Percentiles rank a stretch among this genome's conserved stretches.
phyloP scores from a whole-genome alignment of 805 yeast genomes.

The Candida mattraensis region DNA sequence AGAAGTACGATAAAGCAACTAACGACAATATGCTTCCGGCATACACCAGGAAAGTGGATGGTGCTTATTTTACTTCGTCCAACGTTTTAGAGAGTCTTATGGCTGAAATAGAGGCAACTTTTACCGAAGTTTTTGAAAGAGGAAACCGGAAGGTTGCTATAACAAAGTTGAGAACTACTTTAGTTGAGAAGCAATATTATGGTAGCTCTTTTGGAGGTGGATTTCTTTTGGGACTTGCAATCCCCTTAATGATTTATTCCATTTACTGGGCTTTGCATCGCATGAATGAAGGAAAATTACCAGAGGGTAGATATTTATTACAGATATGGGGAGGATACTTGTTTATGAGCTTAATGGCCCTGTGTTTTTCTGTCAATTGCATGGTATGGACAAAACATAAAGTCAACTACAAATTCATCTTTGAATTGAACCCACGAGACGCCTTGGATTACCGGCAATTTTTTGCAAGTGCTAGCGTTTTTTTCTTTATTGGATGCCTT shows the following conservation, averaged over 20 bases:
- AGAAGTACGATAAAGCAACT: conserved; percentile 83
- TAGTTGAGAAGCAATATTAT: conserved; percentile 40
- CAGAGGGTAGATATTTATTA: conserved; percentile 60
- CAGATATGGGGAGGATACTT: conserved; percentile 96
- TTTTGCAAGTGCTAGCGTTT: conserved; percentile 60
- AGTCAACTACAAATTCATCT: conserved; percentile 88
- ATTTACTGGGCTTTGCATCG: conserved; percentile 43
- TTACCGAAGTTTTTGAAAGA: conserved; percentile 62
- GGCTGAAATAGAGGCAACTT: conserved; percentile 64
- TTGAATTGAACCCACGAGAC: conserved; percentile 76
- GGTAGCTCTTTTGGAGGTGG: conserved; percentile 61
- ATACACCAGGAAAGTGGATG: conserved; percentile 60
- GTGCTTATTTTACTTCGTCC: conserved; percentile 58
- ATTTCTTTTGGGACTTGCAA: conserved; percentile 61
- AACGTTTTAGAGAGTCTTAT: conserved; percentile 66
- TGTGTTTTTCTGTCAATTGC: conserved; percentile 69
- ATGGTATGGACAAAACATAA: conserved; percentile 69
- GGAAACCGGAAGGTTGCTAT: conserved; percentile 72
- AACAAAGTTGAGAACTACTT: conserved; percentile 60
- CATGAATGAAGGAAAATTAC: conserved; percentile 39
- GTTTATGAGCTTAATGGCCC: conserved; percentile 55
- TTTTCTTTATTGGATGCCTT: conserved; percentile 55
- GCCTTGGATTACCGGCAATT: conserved; percentile 67
- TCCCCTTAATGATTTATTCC: conserved; percentile 67
- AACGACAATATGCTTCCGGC: conserved; percentile 40